Evolutionary conservation across 495 filamentous ascomycete genomes (phyloP), one percentile per base, ranked within the genome.

Genomic region (Podospora comata): DNA sequence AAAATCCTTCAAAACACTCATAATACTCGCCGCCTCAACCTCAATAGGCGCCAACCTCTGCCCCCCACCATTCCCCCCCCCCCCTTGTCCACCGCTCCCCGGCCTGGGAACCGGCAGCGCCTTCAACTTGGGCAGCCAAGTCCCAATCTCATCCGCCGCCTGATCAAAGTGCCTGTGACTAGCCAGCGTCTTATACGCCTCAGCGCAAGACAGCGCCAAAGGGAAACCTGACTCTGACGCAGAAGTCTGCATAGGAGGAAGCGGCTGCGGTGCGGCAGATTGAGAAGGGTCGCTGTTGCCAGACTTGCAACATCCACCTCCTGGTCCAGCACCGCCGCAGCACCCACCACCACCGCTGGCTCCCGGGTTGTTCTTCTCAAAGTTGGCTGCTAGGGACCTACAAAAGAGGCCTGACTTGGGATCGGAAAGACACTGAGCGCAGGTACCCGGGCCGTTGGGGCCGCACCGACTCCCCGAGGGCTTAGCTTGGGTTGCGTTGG

Each of bases 361-460:
- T 59, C 26, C 72, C 5, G 65, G 66, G 30, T 71, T 72, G 62
- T 78, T 76, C 58, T 79, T 75, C 70, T 82, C 74, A 74, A 86
- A 78, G 78, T 82, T 87, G 69, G 90, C 90, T 67, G 92, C 92
- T 20, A 96, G 85, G 44, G 89, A 91, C 71, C 91, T 91, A 80
- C 92, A 96, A 82, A 96, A 96, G 68, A 94, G 85, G 16, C 89
- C 91, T 27, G 92, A 91, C 70, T 87, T 87, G 1, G 92, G 90
- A 76, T 95, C 90, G 6, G 86, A 82, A 39, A 87, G 85, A 74
- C 92, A 96, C 76, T 94, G 90, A 4, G 87, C 84, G 73, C 92
- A 96, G 26, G 90, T 90, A 13, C 92, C 92, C 1, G 92, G 92
- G 0, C 91, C 88, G 67, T 90, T 89, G 64, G 84, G 83, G 68